A percentile compares a stretch with the other conserved stretches of the same genome.
phyloP scores from a whole-genome alignment of 768 basidiomycete species.

The Phlebiopsis gigantea region DNA sequence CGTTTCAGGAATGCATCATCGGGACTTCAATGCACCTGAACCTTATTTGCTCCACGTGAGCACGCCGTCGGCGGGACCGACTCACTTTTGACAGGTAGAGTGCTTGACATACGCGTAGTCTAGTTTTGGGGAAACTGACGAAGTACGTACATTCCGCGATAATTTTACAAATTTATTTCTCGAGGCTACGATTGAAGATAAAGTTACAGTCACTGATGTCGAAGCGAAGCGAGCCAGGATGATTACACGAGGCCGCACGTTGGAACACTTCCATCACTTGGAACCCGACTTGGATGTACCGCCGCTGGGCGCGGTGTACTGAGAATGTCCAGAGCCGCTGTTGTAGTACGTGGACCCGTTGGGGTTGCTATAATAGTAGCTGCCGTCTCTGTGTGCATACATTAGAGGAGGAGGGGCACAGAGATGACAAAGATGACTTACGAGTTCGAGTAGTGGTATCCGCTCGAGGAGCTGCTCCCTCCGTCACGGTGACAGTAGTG shows the following conservation, averaged over 20 bases:
- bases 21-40: not conserved
- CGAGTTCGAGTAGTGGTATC: slow-evolving; percentile 63
- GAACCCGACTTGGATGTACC: slow-evolving; percentile 12
- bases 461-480: slow-evolving; percentile 32
- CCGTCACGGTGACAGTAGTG: slow-evolving; percentile 54
- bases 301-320: slow-evolving; percentile 46
- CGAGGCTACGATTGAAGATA: no score
- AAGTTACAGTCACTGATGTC: no score
- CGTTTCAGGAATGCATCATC: not conserved
- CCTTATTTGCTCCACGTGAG: not conserved
- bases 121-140: not conserved
- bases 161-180: no score
- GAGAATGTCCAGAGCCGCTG: slow-evolving; percentile 38
- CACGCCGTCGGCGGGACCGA: no score
- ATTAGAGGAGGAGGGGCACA: not conserved
- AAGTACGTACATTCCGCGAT: not conserved
- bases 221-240: no score
- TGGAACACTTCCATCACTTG: not conserved
- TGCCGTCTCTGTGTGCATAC: slow-evolving; percentile 38
- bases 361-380: slow-evolving; percentile 60
- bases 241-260: not conserved
- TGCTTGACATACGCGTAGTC: not conserved
- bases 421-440: slow-evolving; percentile 27
- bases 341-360: slow-evolving; percentile 60
- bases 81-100: no score